Evolutionary conservation across 2,329 filamentous ascomycete species (phyloP), one percentile per base, ranked within the genome.

Genomic region (Colletotrichum sp.): DNA sequence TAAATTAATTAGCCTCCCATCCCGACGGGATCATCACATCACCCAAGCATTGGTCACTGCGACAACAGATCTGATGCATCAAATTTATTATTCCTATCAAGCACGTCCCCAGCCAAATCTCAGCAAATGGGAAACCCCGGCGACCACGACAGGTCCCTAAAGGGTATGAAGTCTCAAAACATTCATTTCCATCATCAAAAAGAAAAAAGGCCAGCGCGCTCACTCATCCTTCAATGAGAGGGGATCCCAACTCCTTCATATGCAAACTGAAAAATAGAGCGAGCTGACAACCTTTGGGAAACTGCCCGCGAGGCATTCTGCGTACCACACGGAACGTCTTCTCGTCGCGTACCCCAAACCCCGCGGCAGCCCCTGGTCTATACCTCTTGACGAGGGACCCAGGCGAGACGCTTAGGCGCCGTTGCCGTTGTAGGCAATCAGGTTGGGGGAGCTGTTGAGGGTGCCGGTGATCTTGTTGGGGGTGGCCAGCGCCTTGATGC

Each of bases 371-470:
- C 32, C 28, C 30, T 15, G n/a, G 52, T 44, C 6, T 18, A 39
- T 39, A 26, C 9, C 60, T 36, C 16, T 67, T 15, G 36, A 44
- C 52, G 6, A 52, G 44, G 12, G 13, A 12, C 30, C n/a, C 21
- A 8, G 2, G 4, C n/a, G 12, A 49, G 5, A 10, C 26, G 67
- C 71, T 75, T 76, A 76, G 12, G 62, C 75, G 60, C 52, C 60
- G 34, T 66, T 59, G 5, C 87, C 88, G 78, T 91, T 90, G 83
- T 88, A 90, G 39, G 85, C 86, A 74, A 90, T 80, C 76, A 86
- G 78, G 81, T 90, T 90, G 52, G 83, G 82, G 44, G 84, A 88
- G 64, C 85, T 82, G 28, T 70, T 76, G 1, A 85, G 78, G 76
- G 76, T 75, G 60, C 82, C 81, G 6, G 80, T 81, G 73, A 88